Base-by-base conservation (phyloP, 148 eudicot genomes). In the Simmondsia chinensis region DNA sequence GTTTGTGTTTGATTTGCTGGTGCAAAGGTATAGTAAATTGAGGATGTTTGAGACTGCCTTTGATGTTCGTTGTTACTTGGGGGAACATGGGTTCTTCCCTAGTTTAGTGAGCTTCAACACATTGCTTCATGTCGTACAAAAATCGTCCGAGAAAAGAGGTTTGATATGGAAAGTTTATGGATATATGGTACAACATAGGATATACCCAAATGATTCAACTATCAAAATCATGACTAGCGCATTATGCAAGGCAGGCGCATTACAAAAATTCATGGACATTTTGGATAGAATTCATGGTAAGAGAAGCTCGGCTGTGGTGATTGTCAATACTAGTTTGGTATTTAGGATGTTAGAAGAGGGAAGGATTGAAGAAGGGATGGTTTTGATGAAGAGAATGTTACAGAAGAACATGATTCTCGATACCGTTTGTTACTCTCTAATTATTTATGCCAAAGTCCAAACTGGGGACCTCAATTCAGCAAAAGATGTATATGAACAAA, bases 1-100 rank as follows among this genome's bases (percentile, higher is more conserved):
- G 1, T 74, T 76, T 60, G 95, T 89, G 44, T 89, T 84, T 60
- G 97, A 89, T 48, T 61, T 84, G 63, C 65, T 89, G 59, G 71
- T 84, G 26, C 95, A 78, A 70, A 57, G 65, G 35, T 84, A 71
- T 70, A 71, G 95, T 19, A 84, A 81, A 69, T 58, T 81, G 60
- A 61, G 93, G 36, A 71, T 69, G 82, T 31, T 64, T 13, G 80
- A 65, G 41, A 37, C 50, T 15, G 84, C 72, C 33, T 62, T 89
- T 50, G 82, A 67, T 56, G 77, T 70, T 47, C 64, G 79, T 52
- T n/a, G 54, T 25, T 61, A 71, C 43, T 69, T 89, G 75, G 72
- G 59, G 50, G 63, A 69, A 46, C 73, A 65, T 39, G 87, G 93
- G 32, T 78, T 89, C 63, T 51, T 58, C 20, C 54, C 72, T 32